Evolutionary conservation across 2,329 filamentous ascomycete genomes (phyloP).

Genomic region (Phyllosticta paracitricarpa): DNA sequence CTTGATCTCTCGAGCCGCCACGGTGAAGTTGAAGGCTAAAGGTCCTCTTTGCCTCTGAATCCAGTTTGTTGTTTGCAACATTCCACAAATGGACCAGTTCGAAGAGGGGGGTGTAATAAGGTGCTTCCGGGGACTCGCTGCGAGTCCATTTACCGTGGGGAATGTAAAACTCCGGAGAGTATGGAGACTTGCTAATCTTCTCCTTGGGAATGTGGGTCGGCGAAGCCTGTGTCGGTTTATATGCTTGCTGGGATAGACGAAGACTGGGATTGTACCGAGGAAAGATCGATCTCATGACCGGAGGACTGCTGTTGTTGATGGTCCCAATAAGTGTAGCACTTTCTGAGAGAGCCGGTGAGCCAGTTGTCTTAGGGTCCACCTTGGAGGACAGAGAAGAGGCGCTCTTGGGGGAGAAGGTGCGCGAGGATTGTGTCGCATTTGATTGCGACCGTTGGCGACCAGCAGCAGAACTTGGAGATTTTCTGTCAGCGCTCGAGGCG

Average conservation of each 20-base stretch:
- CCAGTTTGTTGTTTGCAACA: conserved; percentile 57
- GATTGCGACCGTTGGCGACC: background rate
- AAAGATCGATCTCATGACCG: conserved; percentile 59
- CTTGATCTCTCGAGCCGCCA: background rate
- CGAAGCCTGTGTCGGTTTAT: conserved; percentile 57
- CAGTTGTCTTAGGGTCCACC: background rate
- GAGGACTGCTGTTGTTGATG: conserved; percentile 3
- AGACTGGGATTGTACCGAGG: conserved; percentile 61
- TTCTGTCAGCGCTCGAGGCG: background rate
- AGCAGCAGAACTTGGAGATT: background rate
- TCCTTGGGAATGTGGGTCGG: conserved; percentile 54
- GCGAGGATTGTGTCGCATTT: background rate
- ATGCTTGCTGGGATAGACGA: conserved; percentile 57
- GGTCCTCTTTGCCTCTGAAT: conserved; percentile 22
- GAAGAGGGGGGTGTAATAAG: conserved; percentile 42
- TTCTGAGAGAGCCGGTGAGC: conserved; percentile 12
- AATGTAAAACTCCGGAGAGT: conserved; percentile 42
- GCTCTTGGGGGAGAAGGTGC: background rate
- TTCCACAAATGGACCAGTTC: conserved; percentile 59
- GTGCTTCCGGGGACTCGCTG: conserved; percentile 19
- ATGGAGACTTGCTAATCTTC: conserved; percentile 56
- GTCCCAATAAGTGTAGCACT: conserved; percentile 27
- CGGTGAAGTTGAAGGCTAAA: conserved; percentile 31
- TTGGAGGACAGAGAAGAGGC: background rate
- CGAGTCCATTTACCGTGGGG: conserved; percentile 26